Percentiles rank a stretch among this genome's conserved stretches.
phyloP scores from a whole-genome alignment of 371 early-diverging fungal species.

The Nematocida sp. region DNA sequence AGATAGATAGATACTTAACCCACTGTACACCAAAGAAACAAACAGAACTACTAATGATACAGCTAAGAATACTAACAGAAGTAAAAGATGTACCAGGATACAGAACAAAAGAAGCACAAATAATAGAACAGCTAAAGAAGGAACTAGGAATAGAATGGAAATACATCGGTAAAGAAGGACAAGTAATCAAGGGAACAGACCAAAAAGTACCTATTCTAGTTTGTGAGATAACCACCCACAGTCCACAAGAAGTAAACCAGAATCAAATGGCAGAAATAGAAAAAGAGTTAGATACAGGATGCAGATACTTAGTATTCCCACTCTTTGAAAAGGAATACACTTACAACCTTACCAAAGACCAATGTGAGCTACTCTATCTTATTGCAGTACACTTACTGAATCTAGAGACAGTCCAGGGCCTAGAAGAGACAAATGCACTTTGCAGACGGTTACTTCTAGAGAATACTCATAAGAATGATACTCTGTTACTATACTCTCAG shows the following conservation, averaged over 20 bases:
- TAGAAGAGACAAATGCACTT: neutral
- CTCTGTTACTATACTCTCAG: constrained; percentile 24
- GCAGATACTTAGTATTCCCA: constrained; percentile 42
- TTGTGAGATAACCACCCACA: neutral
- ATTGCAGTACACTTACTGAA: constrained; percentile 6
- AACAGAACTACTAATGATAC: neutral
- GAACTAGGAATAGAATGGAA: constrained; percentile 5
- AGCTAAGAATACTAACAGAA: constrained; percentile 2
- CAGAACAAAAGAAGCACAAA: neutral
- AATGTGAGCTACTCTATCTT: constrained; percentile 11
- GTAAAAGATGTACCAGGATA: neutral
- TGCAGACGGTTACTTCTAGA: neutral
- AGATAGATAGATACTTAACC: neutral
- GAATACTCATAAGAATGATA: neutral
- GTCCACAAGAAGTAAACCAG: neutral
- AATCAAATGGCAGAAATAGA: neutral
- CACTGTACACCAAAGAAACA: neutral
- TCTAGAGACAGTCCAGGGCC: neutral
- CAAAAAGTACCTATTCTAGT: constrained; percentile 5
- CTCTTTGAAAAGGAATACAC: neutral
- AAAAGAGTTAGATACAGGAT: neutral
- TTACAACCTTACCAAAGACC: neutral
- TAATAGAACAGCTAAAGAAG: neutral
- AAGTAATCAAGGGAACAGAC: neutral
- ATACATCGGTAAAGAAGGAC: constrained; percentile 9